Conservation (phyloP, 805 yeast genomes). For the Ogataea ganodermae region DNA sequence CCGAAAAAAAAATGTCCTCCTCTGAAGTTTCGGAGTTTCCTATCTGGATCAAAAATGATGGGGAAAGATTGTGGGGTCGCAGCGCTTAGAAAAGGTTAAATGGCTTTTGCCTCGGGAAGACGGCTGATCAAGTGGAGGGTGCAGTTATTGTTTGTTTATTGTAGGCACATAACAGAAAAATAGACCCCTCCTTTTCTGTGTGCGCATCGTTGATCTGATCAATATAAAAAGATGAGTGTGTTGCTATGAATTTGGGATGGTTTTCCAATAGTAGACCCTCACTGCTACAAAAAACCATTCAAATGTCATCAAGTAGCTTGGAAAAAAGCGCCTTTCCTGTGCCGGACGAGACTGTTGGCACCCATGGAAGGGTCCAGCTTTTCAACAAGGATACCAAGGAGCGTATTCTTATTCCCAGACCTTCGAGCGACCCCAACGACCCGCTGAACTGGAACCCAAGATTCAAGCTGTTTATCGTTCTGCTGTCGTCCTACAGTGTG, state of each 20-base stretch:
- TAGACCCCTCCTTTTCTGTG: conserved; percentile 1
- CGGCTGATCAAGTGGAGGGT: not conserved
- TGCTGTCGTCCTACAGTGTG: conserved; percentile 12
- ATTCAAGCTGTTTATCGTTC: conserved; percentile 9
- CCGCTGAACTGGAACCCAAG: conserved; percentile 60
- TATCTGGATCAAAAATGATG: conserved; percentile 1
- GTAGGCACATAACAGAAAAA: no score
- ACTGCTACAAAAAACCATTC: not conserved
- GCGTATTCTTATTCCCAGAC: conserved; percentile 56
- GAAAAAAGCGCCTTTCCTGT: conserved; percentile 7
- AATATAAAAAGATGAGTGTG: not conserved
- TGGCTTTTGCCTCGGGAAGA: not conserved
- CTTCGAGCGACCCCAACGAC: conserved; percentile 66
- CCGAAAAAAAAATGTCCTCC: conserved; percentile 38
- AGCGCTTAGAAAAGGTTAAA: not conserved
- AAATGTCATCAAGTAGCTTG: conserved; percentile 11
- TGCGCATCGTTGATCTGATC: not conserved
- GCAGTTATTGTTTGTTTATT: not conserved
- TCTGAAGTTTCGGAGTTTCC: not conserved
- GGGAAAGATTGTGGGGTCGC: conserved; percentile 3
- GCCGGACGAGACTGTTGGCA: not conserved
- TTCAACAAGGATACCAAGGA: conserved; percentile 11
- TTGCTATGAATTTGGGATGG: no score
- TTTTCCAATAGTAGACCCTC: not conserved
- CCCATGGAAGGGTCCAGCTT: conserved; percentile 11